A percentile compares a stretch with the other conserved stretches of the same genome.
phyloP scores from a whole-genome alignment of 139 green algal genomes.

The Marvania coccoides region DNA sequence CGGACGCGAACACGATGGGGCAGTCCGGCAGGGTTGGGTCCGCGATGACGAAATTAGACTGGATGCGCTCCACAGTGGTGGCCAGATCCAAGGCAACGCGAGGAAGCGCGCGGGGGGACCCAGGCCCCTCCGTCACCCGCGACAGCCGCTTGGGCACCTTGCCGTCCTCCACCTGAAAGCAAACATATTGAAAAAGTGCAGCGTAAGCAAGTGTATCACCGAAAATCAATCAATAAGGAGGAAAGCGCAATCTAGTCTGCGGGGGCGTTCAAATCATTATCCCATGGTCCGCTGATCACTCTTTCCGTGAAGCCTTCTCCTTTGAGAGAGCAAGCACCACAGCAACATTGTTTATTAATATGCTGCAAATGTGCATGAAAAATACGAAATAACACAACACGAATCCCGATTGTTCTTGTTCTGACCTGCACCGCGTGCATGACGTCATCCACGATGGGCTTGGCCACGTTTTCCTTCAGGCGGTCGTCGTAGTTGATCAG shows the following conservation, averaged over 20 bases:
- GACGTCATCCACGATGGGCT: conserved; percentile 76
- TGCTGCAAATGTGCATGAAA: too few relatives aligned
- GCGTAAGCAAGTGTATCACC: too few relatives aligned
- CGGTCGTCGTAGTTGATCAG: conserved; percentile 85
- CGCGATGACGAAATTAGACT: conserved; percentile 93
- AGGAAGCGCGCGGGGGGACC: conserved; percentile 35
- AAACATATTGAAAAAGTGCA: too few relatives aligned
- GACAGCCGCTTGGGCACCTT: conserved; percentile 20
- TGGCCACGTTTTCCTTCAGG: conserved; percentile 64
- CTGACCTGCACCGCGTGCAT: conserved; percentile 58
- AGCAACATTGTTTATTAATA: too few relatives aligned
- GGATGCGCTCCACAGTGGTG: conserved; percentile 95
- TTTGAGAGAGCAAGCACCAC: too few relatives aligned
- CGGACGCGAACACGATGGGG: conserved; percentile 93
- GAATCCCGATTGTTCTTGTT: too few relatives aligned
- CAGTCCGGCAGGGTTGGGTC: conserved; percentile 95
- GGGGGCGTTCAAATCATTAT: too few relatives aligned
- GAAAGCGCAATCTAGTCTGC: too few relatives aligned
- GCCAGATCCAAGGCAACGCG: conserved; percentile 90
- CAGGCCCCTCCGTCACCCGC: not conserved
- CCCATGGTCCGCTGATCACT: too few relatives aligned
- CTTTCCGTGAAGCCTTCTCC: too few relatives aligned
- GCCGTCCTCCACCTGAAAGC: conserved; percentile 11
- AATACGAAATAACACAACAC: not conserved
- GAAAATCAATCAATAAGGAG: too few relatives aligned